Evolutionary conservation across 139 green algal species (phyloP), one percentile per base, ranked within the genome.

Genomic region (Micractinium sp.): DNA sequence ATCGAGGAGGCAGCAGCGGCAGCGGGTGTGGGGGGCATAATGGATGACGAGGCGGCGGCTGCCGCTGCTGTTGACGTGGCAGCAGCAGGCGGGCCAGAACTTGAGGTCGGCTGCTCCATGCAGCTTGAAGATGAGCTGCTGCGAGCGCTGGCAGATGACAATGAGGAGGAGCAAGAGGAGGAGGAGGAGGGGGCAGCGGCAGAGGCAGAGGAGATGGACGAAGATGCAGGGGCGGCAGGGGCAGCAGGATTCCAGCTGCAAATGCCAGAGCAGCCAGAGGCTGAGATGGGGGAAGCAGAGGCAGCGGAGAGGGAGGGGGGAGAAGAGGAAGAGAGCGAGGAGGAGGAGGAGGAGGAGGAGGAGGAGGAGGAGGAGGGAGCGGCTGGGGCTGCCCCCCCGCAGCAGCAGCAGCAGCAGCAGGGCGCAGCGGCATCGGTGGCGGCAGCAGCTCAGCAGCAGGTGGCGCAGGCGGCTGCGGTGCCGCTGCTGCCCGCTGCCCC

Each of bases 291-390:
- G 56, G 63, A 77, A n/a, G 80, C 31, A 22, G 31, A 9, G n/a
- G 53, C 33, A 29, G 53, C 16, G 0, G 80, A 33, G 56, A 53
- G 75, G n/a, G 81, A 85, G 53, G 81, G 75, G n/a, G 81, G 75
- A 15, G 81, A 53, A n/a, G 81, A 71, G 31, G 80, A 71, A 29
- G 80, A 73, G 29, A 47, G 38, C 47, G 79, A 38, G 56, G 81
- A 85, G n/a, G 81, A 85, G 53, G 81, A 85, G n/a, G 81, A 85
- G 33, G 81, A 53, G 33, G 81, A 71, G 31, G 80, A 71, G 53
- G 80, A 73, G 29, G 80, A 85, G 29, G 80, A 74, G 47, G 53
- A 73, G 47, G 47, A 47, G 53, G 80, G 2, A 16, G 80, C 3
- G 29, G 36, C 47, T 5, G 47, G 47, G 47, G 71, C 71, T 4